Evolutionary conservation across 805 yeast genomes (phyloP).

Genomic region (Candida ortonii): DNA sequence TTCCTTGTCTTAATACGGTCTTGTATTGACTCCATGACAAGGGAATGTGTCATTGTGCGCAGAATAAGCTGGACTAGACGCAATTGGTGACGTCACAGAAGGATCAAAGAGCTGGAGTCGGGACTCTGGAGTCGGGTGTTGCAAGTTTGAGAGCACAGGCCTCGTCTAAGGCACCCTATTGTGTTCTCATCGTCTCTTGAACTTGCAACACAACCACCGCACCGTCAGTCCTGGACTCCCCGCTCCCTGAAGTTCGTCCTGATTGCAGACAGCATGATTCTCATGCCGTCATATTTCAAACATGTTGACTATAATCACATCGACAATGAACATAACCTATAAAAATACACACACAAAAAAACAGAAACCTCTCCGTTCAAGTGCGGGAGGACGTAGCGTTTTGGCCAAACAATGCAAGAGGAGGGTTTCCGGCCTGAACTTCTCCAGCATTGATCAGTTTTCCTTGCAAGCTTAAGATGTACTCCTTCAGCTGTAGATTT

Average conservation of each 20-base stretch:
- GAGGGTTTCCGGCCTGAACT: constrained; percentile 15
- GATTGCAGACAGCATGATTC: constrained; percentile 8
- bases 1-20: constrained; percentile 18
- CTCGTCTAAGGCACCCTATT: too few relatives aligned
- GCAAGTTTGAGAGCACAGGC: too few relatives aligned
- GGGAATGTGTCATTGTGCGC: constrained; percentile 34
- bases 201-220: too few relatives aligned
- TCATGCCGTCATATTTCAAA: constrained; percentile 10
- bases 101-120: too few relatives aligned
- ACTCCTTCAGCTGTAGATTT: constrained; percentile 68
- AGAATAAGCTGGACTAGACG: constrained; percentile 17
- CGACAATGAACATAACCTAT: constrained; percentile 3
- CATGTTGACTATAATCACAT: constrained; percentile 3
- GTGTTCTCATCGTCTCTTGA: too few relatives aligned
- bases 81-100: too few relatives aligned
- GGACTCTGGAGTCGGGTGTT: too few relatives aligned
- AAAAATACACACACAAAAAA: constrained; percentile 3
- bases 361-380: not conserved
- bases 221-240: constrained; percentile 1
- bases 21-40: constrained; percentile 12
- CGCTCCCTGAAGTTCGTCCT: not conserved
- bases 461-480: constrained; percentile 66
- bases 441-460: constrained; percentile 44
- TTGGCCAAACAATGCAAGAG: constrained; percentile 19
- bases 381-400: constrained; percentile 7